Conservation (phyloP, 371 early-diverging fungal species). For the Mortierella sp. region DNA sequence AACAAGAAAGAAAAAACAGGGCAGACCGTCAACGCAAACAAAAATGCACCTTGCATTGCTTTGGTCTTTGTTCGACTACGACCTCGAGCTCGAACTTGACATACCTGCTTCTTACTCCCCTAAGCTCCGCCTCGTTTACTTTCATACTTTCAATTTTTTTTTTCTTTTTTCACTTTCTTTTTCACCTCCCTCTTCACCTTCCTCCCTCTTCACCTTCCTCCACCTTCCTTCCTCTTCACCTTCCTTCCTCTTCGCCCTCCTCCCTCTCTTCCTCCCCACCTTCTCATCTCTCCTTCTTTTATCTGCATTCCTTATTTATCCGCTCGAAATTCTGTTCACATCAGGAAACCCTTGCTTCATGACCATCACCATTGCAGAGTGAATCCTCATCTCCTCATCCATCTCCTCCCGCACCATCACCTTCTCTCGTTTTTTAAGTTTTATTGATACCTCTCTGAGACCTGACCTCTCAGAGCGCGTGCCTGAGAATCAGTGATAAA, state of each 20-base stretch:
- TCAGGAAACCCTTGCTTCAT: too few species aligned
- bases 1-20: neutral
- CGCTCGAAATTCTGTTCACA: too few species aligned
- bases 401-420: neutral
- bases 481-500: neutral
- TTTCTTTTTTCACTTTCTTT: too few species aligned
- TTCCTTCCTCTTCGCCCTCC: neutral
- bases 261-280: too few species aligned
- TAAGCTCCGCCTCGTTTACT: too few species aligned
- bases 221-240: neutral
- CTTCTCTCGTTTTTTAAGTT: neutral
- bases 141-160: too few species aligned
- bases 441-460: neutral
- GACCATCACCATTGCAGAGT: neutral
- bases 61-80: neutral
- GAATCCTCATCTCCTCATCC: neutral
- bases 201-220: neutral
- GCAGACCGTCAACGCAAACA: neutral
- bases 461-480: slow-evolving; percentile 5
- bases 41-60: neutral
- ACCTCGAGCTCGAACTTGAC: too few species aligned
- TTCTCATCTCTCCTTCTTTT: too few species aligned
- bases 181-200: neutral
- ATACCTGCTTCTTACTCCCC: neutral
- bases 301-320: too few species aligned